Conservation (phyloP, 208 protist species). For the Leishmania aethiopica region DNA sequence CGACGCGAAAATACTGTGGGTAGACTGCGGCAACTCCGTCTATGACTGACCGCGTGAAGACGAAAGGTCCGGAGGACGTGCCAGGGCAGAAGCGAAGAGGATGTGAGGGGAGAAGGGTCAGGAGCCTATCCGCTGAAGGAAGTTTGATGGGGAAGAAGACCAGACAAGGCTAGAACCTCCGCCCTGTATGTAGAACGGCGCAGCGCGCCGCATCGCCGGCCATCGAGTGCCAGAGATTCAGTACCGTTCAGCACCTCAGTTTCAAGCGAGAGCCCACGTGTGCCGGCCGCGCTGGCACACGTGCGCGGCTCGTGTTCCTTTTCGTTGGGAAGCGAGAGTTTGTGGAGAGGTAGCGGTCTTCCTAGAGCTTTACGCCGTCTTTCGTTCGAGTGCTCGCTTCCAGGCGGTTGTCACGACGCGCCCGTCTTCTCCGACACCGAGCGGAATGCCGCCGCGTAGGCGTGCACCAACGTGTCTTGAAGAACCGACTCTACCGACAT, state of each 20-base stretch:
- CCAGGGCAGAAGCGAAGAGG: neutral
- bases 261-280: neutral
- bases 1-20: neutral
- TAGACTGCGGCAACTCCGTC: neutral
- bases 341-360: neutral
- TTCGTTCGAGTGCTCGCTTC: neutral
- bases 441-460: constrained; percentile 19
- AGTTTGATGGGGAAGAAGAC: neutral
- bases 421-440: neutral
- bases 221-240: neutral
- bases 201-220: neutral
- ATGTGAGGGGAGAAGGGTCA: neutral
- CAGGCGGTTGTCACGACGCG: neutral
- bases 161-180: neutral
- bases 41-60: neutral
- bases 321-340: neutral
- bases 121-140: neutral
- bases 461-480: neutral
- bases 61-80: neutral
- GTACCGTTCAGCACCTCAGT: neutral
- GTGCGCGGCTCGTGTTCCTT: neutral
- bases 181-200: neutral
- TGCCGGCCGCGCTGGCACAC: neutral
- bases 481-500: constrained; percentile 1
- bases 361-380: neutral